These are phyloP conservation scores for Umbellularia californica DNA, from an alignment of 164 flowering plant genomes.

Conservation along the genomic window DNA sequence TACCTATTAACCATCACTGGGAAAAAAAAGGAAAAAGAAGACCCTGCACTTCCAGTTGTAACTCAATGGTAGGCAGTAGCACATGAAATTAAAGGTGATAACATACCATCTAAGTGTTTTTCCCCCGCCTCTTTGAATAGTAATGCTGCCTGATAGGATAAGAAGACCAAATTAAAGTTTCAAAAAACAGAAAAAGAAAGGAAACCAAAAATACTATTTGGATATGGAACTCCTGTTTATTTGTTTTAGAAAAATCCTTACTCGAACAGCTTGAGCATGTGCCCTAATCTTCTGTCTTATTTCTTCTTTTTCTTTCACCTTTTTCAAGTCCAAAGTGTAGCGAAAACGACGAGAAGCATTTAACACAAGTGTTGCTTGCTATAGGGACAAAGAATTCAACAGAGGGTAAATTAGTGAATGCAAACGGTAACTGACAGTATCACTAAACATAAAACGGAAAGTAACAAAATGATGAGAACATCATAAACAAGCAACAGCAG, in stretches of 20 bases:
- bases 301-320: conserved; percentile 70
- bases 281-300: conserved; percentile 69
- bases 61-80: background rate
- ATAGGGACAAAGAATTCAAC: conserved; percentile 5
- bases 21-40: too few relatives aligned
- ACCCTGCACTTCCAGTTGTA: background rate
- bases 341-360: conserved; percentile 98
- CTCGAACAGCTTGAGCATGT: conserved; percentile 91
- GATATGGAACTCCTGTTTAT: background rate
- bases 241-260: conserved; percentile 20
- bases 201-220: background rate
- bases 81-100: background rate
- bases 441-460: background rate
- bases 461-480: background rate
- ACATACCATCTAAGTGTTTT: conserved; percentile 41
- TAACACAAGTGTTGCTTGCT: conserved; percentile 98
- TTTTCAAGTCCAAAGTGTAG: conserved; percentile 88
- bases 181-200: background rate
- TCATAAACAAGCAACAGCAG: background rate
- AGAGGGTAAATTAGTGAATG: background rate
- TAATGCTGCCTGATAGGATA: conserved; percentile 68
- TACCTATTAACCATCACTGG: too few relatives aligned
- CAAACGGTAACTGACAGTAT: background rate
- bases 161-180: conserved; percentile 4
- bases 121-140: conserved; percentile 69